Evolutionary conservation across 306 rosid species (phyloP), one percentile per base, ranked within the genome.

Genomic region (Leucaena leucocephala): DNA sequence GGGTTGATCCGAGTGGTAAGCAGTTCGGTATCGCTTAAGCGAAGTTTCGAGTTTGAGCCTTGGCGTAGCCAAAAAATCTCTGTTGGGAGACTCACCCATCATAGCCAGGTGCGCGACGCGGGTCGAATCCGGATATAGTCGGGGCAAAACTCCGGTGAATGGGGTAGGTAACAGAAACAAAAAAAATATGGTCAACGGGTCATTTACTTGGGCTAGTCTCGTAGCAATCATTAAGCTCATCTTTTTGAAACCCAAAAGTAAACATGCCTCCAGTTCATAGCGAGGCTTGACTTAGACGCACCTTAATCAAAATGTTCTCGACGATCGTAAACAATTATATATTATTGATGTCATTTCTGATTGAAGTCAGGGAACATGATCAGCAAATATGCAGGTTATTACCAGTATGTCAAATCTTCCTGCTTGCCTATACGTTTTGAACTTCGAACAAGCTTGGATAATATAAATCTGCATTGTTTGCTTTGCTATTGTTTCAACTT

Each of bases 401-500:
- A 72, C 33, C 8, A 16, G 33, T 49, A 49, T 34, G 63, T 17
- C 0, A 49, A 71, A n/a, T 36, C 17, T 71, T 70, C 75, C 61
- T 33, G 10, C 73, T 68, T 42, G 34, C 14, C 63, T 0, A 27
- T 27, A 19, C 14, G 15, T 43, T 38, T 43, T 19, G 36, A 68
- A 36, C 45, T 72, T 50, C 5, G 66, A 59, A 10, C 36, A 59
- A 11, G 64, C 71, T 48, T 22, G 62, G 66, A 50, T 62, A 35
- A 71, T 50, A 78, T 27, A 27, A 27, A 27, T 55, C 46, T 77
- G 48, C 38, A 71, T 70, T 44, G 27, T 76, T 75, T 9, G 27
- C 58, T 27, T 27, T 27, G 27, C 27, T 43, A 34, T 16, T 64
- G 52, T 44, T 69, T 52, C 72, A 78, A 70, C 82, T 83, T 81